Evolutionary conservation across 805 yeast species (phyloP).

Genomic region (Candida anglica): DNA sequence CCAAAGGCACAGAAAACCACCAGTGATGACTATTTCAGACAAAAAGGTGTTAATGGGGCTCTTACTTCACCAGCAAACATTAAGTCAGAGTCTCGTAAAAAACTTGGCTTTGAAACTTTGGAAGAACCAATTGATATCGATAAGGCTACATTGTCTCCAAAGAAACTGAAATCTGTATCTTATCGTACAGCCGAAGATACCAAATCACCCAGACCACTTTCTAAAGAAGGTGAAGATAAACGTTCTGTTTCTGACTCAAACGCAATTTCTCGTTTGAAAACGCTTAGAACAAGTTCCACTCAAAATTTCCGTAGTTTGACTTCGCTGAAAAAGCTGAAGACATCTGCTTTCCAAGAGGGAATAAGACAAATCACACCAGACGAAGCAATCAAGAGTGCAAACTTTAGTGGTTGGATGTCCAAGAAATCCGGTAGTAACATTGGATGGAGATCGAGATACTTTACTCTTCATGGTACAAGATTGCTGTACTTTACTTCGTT

Average conservation of each 20-base stretch:
- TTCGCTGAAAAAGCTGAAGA: conserved; percentile 55
- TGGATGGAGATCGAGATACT: conserved; percentile 85
- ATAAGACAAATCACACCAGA: conserved; percentile 70
- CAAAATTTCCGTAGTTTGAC: conserved; percentile 45
- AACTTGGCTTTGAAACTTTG: conserved; percentile 8
- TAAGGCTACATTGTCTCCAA: conserved; percentile 31
- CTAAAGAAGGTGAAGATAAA: conserved; percentile 15
- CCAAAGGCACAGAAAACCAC: conserved; percentile 2
- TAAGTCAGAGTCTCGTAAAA: conserved; percentile 7
- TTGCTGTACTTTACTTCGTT: conserved; percentile 79
- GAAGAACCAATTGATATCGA: conserved; percentile 24
- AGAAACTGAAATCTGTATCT: conserved; percentile 22
- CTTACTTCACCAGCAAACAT: conserved; percentile 23
- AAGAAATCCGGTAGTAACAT: conserved; percentile 78
- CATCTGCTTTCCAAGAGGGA: conserved; percentile 86
- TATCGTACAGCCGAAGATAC: conserved; percentile 3
- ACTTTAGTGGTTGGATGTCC: conserved; percentile 91
- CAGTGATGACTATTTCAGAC: not conserved
- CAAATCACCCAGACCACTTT: not conserved
- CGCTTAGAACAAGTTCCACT: conserved; percentile 51
- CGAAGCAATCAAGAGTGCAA: conserved; percentile 73
- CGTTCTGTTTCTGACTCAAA: conserved; percentile 36
- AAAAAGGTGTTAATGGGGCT: conserved; percentile 1
- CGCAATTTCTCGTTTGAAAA: conserved; percentile 40
- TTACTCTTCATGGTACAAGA: conserved; percentile 88